These are phyloP conservation scores for Aspergillus biplanus DNA, from an alignment of 495 filamentous ascomycete species.

Conservation along the genomic window DNA sequence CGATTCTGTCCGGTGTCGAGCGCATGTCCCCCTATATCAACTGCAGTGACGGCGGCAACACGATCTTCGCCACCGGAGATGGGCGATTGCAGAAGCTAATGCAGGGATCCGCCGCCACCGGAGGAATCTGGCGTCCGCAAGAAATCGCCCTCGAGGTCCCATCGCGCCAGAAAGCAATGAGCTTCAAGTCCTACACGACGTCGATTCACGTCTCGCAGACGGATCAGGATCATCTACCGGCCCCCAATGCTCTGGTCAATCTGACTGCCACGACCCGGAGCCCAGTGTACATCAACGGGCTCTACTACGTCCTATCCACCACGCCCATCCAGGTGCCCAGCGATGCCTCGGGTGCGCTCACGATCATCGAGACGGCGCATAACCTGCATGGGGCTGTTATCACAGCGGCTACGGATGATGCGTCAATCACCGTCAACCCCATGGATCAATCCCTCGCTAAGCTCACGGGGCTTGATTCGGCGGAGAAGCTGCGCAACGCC, in stretches of 20 bases:
- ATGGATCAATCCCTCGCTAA: too few species aligned
- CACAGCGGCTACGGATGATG: not conserved
- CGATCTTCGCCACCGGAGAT: slow-evolving; percentile 11
- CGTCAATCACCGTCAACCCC: too few species aligned
- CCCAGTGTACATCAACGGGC: slow-evolving; percentile 10
- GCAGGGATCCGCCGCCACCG: not conserved
- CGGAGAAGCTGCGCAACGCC: too few species aligned
- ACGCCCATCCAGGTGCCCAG: not conserved
- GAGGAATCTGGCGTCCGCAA: too few species aligned
- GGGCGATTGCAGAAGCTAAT: not conserved
- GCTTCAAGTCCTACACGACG: not conserved
- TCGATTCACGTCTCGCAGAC: not conserved
- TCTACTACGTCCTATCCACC: slow-evolving; percentile 8
- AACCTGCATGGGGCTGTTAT: not conserved
- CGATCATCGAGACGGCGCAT: not conserved
- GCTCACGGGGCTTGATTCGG: too few species aligned
- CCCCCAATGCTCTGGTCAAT: not conserved
- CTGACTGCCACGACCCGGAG: not conserved
- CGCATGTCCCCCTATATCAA: slow-evolving; percentile 12
- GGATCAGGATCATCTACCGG: not conserved
- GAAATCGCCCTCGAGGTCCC: too few species aligned
- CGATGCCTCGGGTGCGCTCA: not conserved
- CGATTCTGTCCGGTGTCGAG: not conserved
- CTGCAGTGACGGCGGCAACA: slow-evolving; percentile 9
- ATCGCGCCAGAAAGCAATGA: too few species aligned